Percentiles rank a stretch among this genome's conserved stretches.
These are phyloP conservation scores for Chlamydomonas reinhardtii DNA, from an alignment of 163 green algal species.

Conservation along the genomic window DNA sequence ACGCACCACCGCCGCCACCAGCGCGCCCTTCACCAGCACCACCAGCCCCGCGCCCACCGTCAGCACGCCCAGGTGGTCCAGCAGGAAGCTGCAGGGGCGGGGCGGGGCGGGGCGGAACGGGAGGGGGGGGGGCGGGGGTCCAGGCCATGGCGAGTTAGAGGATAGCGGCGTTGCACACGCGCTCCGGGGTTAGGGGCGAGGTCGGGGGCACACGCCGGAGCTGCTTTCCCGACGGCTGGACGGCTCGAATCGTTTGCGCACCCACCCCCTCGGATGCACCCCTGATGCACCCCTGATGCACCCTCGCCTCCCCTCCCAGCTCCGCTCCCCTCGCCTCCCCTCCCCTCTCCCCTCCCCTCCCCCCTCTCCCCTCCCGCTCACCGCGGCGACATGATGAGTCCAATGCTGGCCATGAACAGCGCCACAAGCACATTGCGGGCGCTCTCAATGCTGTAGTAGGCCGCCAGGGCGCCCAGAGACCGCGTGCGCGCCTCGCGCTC, in stretches of 20 bases:
- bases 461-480: slow-evolving; percentile 8
- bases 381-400: slow-evolving; percentile 89
- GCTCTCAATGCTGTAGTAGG: slow-evolving; percentile 63
- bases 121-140: neutral
- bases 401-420: slow-evolving; percentile 91
- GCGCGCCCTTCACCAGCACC: slow-evolving; percentile 68
- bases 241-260: too few relatives aligned
- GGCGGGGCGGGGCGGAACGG: neutral
- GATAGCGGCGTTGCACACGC: too few relatives aligned
- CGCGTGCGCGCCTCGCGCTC: neutral
- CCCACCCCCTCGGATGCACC: too few relatives aligned
- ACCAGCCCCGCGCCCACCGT: slow-evolving; percentile 58
- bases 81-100: slow-evolving; percentile 60
- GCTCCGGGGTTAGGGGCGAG: too few relatives aligned
- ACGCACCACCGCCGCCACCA: slow-evolving; percentile 82
- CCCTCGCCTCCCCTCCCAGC: too few relatives aligned
- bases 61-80: slow-evolving; percentile 63
- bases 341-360: neutral
- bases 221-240: too few relatives aligned
- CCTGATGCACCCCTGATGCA: too few relatives aligned
- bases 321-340: neutral
- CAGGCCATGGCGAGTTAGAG: too few relatives aligned
- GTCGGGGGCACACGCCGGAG: too few relatives aligned
- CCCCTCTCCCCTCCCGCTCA: neutral
- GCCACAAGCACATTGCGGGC: slow-evolving; percentile 81